Conservation (phyloP, 1,284 basidiomycete species). For the Ceratobasidium sp. region DNA sequence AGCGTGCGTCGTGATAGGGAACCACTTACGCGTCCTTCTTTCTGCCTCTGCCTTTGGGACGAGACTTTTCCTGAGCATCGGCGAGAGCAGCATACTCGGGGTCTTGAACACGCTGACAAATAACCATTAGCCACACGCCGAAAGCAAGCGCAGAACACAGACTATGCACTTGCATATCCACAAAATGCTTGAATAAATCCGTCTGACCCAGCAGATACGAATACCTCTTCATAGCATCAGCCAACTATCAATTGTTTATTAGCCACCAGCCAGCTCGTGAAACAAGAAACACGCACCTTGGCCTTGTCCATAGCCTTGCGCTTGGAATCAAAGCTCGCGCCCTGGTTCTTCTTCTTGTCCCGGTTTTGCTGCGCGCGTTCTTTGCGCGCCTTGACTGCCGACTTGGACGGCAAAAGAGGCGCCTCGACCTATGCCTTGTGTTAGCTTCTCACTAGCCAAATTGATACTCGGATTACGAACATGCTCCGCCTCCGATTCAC, state of each 20-base stretch:
- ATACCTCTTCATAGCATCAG: conserved; percentile 96
- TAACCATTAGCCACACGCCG: neutral
- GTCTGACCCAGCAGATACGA: conserved; percentile 96
- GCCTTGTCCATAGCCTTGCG: conserved; percentile 86
- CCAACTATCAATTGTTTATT: conserved; percentile 68
- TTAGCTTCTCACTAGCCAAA: conserved; percentile 47
- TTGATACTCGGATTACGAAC: conserved; percentile 52
- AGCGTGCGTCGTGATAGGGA: conserved; percentile 35
- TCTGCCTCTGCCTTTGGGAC: conserved; percentile 80
- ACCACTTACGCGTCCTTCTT: conserved; percentile 79
- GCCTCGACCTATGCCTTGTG: conserved; percentile 53
- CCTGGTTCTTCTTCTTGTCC: conserved; percentile 72
- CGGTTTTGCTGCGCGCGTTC: conserved; percentile 61
- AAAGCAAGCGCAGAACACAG: neutral
- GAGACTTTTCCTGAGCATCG: conserved; percentile 79
- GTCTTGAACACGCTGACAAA: conserved; percentile 84
- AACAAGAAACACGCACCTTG: conserved; percentile 65
- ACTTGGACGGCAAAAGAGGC: conserved; percentile 61
- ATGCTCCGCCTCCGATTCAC: conserved; percentile 38
- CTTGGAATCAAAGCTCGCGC: conserved; percentile 75
- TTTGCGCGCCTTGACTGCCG: conserved; percentile 54
- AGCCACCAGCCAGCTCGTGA: conserved; percentile 49
- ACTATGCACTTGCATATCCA: conserved; percentile 85
- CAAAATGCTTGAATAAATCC: conserved; percentile 95
- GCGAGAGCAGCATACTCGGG: conserved; percentile 94